Percentiles rank a stretch among this genome's conserved stretches.
phyloP scores from a whole-genome alignment of 75 land plant species.

The Pinus tabuliformis region DNA sequence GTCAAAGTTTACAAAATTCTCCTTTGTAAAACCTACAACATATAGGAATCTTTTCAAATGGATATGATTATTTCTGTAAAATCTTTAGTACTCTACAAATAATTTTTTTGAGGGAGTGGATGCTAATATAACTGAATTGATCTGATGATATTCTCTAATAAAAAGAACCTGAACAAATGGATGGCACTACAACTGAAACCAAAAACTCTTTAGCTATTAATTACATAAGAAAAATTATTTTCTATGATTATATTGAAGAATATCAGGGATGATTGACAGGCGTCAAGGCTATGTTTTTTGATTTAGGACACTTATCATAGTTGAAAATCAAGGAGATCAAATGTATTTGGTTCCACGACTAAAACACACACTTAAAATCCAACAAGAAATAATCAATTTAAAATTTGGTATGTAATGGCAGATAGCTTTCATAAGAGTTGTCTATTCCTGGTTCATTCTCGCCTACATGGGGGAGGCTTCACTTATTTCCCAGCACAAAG shows the following conservation, averaged over 20 bases:
- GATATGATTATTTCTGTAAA: too few relatives aligned
- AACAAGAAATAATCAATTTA: neutral
- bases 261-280: slow-evolving; percentile 9
- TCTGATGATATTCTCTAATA: too few relatives aligned
- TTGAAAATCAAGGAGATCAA: slow-evolving; percentile 26
- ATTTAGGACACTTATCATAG: slow-evolving; percentile 38
- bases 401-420: slow-evolving; percentile 12
- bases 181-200: too few relatives aligned
- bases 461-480: slow-evolving; percentile 87
- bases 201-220: neutral
- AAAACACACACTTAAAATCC: neutral
- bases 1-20: too few relatives aligned
- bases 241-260: neutral
- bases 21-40: too few relatives aligned
- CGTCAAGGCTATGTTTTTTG: slow-evolving; percentile 23
- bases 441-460: slow-evolving; percentile 53
- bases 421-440: slow-evolving; percentile 55
- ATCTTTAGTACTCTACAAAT: too few relatives aligned
- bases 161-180: too few relatives aligned
- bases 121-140: too few relatives aligned
- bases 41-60: too few relatives aligned
- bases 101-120: too few relatives aligned
- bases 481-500: slow-evolving; percentile 59
- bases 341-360: neutral
- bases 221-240: neutral